Base-by-base conservation (phyloP, 192 early-diverging fungal species). In the Gamsiella multidivaricata region DNA sequence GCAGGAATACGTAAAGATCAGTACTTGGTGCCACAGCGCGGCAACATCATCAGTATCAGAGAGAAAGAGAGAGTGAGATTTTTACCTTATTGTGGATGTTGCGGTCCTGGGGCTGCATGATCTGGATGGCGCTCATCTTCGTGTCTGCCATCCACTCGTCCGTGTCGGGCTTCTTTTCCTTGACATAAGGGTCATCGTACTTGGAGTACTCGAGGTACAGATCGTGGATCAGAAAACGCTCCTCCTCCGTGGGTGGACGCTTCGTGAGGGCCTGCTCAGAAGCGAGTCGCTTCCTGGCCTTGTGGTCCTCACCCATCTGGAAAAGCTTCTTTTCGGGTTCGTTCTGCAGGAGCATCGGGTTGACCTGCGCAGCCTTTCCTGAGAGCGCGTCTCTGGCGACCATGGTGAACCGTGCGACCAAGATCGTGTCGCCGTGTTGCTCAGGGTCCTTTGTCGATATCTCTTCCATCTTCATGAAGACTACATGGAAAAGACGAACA, bases 361-460 rank as follows among this genome's bases (percentile, higher is more conserved):
- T 92, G n/a, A 96, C 87, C 47, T 87, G 83, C 7, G 83, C 87
- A 5, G 93, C 78, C 63, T 91, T 91, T 34, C 83, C 84, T 1
- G 93, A 94, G 31, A 81, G 60, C 7, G 92, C 83, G 75, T 95
- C 90, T 28, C 89, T 81, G 3, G 91, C 91, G 32, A 94, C 96
- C 95, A 96, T 97, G 6, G 92, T 94, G 67, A 97, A 95, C 65
- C 91, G 88, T 20, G 95, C 93, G 17, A 86, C 81, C 20, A 96
- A 82, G 57, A 94, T 89, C 7, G 88, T 85, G 45, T 90, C 55
- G 26, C 61, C 66, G 28, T 58, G 52, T 15, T 54, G 17, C 3
- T 49, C 61, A 18, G 57, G 58, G 0, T 67, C 33, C 6, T 81
- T 67, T 1, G 66, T 47, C 10, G 63, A 39, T n/a, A 91, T 65